A percentile compares a stretch with the other conserved stretches of the same genome.
phyloP scores from a whole-genome alignment of 208 protist species.

The Trypanosoma lewisi region DNA sequence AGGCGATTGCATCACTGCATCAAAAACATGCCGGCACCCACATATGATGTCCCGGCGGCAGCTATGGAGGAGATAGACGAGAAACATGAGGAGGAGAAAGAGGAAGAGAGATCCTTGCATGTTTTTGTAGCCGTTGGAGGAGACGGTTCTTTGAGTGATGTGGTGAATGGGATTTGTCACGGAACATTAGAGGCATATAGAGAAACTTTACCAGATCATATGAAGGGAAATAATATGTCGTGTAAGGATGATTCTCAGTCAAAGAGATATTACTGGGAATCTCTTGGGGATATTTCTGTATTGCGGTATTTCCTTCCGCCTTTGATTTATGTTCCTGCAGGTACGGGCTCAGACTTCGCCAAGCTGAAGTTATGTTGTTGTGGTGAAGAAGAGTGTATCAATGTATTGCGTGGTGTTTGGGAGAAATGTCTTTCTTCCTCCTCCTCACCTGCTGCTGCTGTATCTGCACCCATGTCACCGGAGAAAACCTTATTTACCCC shows the following conservation, averaged over 20 bases:
- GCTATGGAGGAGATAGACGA: not conserved
- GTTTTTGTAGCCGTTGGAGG: slow-evolving; percentile 66
- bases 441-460: too few species aligned
- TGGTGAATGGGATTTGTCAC: slow-evolving; percentile 66
- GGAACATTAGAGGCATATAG: slow-evolving; percentile 42
- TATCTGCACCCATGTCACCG: too few species aligned
- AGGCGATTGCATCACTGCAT: slow-evolving; percentile 6
- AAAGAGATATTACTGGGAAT: slow-evolving; percentile 29
- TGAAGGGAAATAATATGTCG: not conserved
- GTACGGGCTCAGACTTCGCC: slow-evolving; percentile 80
- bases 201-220: not conserved
- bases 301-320: slow-evolving; percentile 61
- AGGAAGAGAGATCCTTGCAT: slow-evolving; percentile 18
- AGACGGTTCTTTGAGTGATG: slow-evolving; percentile 80
- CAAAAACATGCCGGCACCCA: not conserved
- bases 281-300: slow-evolving; percentile 47
- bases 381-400: slow-evolving; percentile 39
- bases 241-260: slow-evolving; percentile 4
- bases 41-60: not conserved
- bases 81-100: not conserved
- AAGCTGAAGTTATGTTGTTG: slow-evolving; percentile 55
- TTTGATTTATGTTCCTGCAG: slow-evolving; percentile 59
- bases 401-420: slow-evolving; percentile 18
- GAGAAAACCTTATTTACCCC: too few species aligned
- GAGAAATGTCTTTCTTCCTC: not conserved